Conservation (phyloP, 441 rosid genomes). For the Arabidopsis hybrid region DNA sequence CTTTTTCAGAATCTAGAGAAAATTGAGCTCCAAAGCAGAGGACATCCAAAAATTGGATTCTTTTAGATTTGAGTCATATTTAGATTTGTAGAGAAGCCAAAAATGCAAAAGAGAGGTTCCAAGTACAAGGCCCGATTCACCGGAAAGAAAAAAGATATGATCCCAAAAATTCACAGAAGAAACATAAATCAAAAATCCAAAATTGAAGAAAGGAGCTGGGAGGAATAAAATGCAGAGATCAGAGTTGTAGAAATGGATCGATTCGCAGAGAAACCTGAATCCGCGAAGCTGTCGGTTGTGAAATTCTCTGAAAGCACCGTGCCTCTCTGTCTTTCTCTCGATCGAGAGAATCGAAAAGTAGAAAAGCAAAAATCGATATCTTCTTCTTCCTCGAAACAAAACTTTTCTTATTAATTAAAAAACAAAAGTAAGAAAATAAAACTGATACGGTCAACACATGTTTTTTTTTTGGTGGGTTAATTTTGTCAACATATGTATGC, state of each 20-base stretch:
- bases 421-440: neutral
- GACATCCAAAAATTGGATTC: neutral
- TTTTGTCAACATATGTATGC: constrained; percentile 15
- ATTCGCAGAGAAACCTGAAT: constrained; percentile 28
- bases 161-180: constrained; percentile 15
- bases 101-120: neutral
- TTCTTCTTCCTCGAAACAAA: constrained; percentile 30
- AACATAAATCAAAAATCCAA: neutral
- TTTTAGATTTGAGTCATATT: neutral
- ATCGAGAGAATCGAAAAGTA: constrained; percentile 39
- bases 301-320: constrained; percentile 10
- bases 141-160: constrained; percentile 2
- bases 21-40: constrained; percentile 26
- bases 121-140: neutral
- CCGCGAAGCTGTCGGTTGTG: constrained; percentile 34
- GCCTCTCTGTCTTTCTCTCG: constrained; percentile 38
- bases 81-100: neutral
- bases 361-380: constrained; percentile 28
- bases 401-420: neutral
- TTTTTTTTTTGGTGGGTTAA: neutral
- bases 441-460: constrained; percentile 36
- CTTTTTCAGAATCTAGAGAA: neutral
- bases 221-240: constrained; percentile 33
- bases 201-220: constrained; percentile 30
- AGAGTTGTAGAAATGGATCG: constrained; percentile 18